phyloP scores from a whole-genome alignment of 1,284 basidiomycete genomes.

The Vanrija pseudolonga region DNA sequence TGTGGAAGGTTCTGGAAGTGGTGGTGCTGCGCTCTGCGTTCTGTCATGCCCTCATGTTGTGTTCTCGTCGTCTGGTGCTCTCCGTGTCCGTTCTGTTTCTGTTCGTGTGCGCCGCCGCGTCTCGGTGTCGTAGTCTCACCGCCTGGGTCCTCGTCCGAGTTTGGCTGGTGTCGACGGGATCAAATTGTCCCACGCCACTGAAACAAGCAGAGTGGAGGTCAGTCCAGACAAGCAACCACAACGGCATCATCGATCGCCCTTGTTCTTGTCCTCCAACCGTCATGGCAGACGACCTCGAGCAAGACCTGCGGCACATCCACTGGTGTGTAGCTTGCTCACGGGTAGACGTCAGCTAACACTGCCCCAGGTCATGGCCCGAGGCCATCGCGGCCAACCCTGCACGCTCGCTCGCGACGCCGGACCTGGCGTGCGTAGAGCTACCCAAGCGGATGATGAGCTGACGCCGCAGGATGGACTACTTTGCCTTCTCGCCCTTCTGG shows the following conservation, averaged over 20 bases:
- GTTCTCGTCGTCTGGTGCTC: too few species aligned
- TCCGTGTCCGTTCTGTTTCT: too few species aligned
- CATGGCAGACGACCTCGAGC: conserved; percentile 34
- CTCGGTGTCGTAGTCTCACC: too few species aligned
- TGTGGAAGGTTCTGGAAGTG: neutral
- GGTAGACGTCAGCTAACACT: neutral
- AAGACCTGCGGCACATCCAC: conserved; percentile 44
- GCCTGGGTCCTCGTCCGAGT: neutral
- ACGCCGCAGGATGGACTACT: conserved; percentile 42
- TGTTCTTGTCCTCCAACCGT: neutral
- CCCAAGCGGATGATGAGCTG: neutral
- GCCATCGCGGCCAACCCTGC: conserved; percentile 41
- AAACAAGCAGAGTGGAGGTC: conserved; percentile 7
- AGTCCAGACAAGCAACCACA: neutral
- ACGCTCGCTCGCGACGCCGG: conserved; percentile 33
- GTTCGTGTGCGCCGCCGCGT: neutral
- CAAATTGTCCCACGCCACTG: neutral
- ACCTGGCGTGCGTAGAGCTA: conserved; percentile 30
- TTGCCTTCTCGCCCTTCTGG: conserved; percentile 45
- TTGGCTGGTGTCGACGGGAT: neutral
- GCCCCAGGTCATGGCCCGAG: conserved; percentile 42
- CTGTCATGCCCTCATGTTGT: too few species aligned
- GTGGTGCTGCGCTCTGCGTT: too few species aligned
- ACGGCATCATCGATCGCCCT: neutral
- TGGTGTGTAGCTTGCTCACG: conserved; percentile 23